Evolutionary conservation across 2,329 filamentous ascomycete genomes (phyloP).

Genomic region (Chaetomiaceae sp.): DNA sequence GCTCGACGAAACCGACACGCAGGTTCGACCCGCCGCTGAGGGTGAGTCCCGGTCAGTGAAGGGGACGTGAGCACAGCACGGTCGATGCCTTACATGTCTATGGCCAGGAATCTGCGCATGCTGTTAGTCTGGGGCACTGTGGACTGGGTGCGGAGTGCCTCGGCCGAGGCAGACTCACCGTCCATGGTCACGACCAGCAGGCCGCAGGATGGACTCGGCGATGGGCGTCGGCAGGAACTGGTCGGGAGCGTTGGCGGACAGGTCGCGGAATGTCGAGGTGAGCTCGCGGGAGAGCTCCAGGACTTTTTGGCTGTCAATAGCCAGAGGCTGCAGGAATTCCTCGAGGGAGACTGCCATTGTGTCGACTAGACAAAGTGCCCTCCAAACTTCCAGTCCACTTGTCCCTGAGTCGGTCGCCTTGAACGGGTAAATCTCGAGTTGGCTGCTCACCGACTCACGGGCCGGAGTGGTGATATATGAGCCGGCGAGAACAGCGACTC

Average conservation of each 20-base stretch:
- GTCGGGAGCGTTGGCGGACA: conserved; percentile 48
- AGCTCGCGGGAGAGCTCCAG: conserved; percentile 46
- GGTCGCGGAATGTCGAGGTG: conserved; percentile 40
- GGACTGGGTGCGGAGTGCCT: too few species aligned
- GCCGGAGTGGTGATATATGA: too few species aligned
- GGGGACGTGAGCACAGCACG: too few species aligned
- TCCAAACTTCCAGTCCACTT: too few species aligned
- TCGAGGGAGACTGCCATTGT: conserved; percentile 26
- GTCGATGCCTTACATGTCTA: conserved; percentile 55
- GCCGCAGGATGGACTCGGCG: conserved; percentile 53
- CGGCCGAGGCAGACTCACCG: too few species aligned
- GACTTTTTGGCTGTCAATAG: conserved; percentile 43
- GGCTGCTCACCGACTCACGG: too few species aligned
- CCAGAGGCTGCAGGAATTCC: conserved; percentile 48
- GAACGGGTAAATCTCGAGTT: too few species aligned
- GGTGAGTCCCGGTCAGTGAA: not conserved
- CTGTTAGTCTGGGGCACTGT: too few species aligned
- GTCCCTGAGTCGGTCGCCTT: too few species aligned
- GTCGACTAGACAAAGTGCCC: too few species aligned
- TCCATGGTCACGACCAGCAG: conserved; percentile 38
- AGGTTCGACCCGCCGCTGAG: conserved; percentile 62
- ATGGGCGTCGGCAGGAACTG: conserved; percentile 60
- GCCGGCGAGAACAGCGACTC: too few species aligned
- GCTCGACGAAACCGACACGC: conserved; percentile 62
- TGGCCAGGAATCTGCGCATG: conserved; percentile 52